Evolutionary conservation across 176 grass and related monocot species (phyloP).

Genomic region (Aegilops tauschii): DNA sequence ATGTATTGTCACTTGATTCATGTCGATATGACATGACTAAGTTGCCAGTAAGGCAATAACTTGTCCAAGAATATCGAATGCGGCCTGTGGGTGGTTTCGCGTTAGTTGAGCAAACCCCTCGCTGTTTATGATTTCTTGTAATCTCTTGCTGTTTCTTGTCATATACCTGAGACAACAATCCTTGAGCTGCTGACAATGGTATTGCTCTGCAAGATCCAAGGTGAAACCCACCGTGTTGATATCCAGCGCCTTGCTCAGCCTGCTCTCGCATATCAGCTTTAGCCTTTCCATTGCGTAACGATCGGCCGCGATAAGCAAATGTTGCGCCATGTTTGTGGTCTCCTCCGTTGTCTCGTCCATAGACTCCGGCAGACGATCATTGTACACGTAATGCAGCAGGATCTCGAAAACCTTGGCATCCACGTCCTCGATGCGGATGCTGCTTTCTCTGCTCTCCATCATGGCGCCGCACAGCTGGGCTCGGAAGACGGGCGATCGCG

Average conservation of each 20-base stretch:
- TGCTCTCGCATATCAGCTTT: neutral
- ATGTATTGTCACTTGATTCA: no score
- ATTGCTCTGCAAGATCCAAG: neutral
- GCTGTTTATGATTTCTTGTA: neutral
- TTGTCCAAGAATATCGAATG: neutral
- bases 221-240: neutral
- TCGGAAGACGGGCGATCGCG: neutral
- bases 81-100: neutral
- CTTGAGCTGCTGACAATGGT: neutral
- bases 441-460: neutral
- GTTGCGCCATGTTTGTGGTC: neutral
- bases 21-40: no score
- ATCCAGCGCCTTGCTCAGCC: neutral
- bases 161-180: neutral
- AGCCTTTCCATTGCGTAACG: neutral
- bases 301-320: neutral
- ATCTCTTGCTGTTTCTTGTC: neutral
- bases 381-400: constrained; percentile 32
- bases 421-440: neutral
- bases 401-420: constrained; percentile 9
- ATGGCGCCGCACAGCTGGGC: neutral
- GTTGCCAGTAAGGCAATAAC: neutral
- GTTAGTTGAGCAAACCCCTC: neutral
- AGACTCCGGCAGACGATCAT: neutral
- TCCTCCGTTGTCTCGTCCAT: neutral